Percentiles rank a stretch among this genome's conserved stretches.
Conservation (phyloP, 495 filamentous ascomycete species). For the Penicillium herquei region DNA sequence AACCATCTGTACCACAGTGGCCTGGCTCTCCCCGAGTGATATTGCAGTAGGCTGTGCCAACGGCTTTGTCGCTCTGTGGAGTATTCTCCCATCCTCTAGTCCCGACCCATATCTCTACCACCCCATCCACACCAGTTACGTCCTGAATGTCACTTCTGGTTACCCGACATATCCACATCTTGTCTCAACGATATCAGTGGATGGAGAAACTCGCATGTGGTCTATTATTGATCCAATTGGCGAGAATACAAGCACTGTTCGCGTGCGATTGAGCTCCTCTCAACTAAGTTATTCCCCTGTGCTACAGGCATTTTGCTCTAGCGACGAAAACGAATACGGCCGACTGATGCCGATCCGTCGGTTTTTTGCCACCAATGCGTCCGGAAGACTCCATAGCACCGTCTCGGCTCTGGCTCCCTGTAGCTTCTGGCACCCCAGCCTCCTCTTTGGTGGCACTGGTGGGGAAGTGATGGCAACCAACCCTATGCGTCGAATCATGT, state of each 20-base stretch:
- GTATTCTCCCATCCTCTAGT: conserved; percentile 38
- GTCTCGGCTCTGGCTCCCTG: conserved; percentile 42
- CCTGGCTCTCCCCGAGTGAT: conserved; percentile 61
- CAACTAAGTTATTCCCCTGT: conserved; percentile 57
- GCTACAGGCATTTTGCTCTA: conserved; percentile 51
- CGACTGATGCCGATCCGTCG: conserved; percentile 53
- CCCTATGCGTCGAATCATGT: conserved; percentile 53
- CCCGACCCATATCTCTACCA: conserved; percentile 51
- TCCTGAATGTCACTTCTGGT: conserved; percentile 54
- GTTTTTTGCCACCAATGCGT: conserved; percentile 52
- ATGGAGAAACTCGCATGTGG: conserved; percentile 58
- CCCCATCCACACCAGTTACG: conserved; percentile 59
- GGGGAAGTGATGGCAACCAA: conserved; percentile 56
- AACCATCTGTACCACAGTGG: conserved; percentile 57
- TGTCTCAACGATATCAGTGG: conserved; percentile 53
- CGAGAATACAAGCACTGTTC: conserved; percentile 48
- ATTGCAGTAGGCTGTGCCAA: conserved; percentile 63
- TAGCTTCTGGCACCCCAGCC: conserved; percentile 51
- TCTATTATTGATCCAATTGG: conserved; percentile 50
- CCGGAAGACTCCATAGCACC: conserved; percentile 34
- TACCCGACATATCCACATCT: conserved; percentile 61
- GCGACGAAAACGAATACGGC: conserved; percentile 58
- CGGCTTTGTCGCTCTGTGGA: conserved; percentile 59
- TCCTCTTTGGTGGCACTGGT: conserved; percentile 55
- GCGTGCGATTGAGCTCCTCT: conserved; percentile 49